A percentile compares a stretch with the other conserved stretches of the same genome.
These are phyloP conservation scores for Trichoderma afroharzianum DNA, from an alignment of 2,329 filamentous ascomycete species.

Conservation along the genomic window DNA sequence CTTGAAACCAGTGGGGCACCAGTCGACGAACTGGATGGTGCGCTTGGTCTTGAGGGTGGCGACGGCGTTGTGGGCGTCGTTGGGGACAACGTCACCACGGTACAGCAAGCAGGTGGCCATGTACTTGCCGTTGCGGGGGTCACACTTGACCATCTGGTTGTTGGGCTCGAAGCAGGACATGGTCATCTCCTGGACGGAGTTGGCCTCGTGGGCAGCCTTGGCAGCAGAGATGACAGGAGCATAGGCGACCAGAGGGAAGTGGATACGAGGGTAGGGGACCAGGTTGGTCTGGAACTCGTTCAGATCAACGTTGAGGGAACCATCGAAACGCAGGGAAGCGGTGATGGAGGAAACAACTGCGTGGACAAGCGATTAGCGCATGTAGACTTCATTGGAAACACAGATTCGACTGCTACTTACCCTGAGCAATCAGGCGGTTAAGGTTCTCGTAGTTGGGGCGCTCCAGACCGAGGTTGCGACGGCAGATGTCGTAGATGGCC, in stretches of 20 bases:
- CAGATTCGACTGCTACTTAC: conserved; percentile 41
- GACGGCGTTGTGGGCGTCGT: conserved; percentile 88
- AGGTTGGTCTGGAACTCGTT: conserved; percentile 99
- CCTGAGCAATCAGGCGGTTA: conserved; percentile 97
- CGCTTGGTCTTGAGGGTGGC: conserved; percentile 98
- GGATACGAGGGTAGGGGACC: conserved; percentile 97
- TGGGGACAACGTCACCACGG: conserved; percentile 96
- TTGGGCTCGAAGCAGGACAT: conserved; percentile 99
- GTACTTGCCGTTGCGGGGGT: conserved; percentile 98
- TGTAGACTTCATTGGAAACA: not conserved
- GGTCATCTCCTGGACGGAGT: conserved; percentile 97
- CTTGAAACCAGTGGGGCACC: conserved; percentile 99
- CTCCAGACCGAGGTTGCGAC: conserved; percentile 94
- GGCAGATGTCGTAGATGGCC: conserved; percentile 99
- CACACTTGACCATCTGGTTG: conserved; percentile 99
- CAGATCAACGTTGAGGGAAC: conserved; percentile 96
- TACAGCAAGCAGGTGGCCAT: conserved; percentile 99
- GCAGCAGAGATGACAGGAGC: conserved; percentile 89
- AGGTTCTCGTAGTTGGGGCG: conserved; percentile 98
- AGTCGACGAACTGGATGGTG: conserved; percentile 99
- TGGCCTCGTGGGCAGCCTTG: conserved; percentile 96
- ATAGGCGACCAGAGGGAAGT: conserved; percentile 98
- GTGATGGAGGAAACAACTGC: conserved; percentile 96
- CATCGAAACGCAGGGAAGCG: conserved; percentile 95
- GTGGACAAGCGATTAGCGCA: not conserved